phyloP scores from a whole-genome alignment of 2,329 filamentous ascomycete genomes.

The Alternaria metachromatica region DNA sequence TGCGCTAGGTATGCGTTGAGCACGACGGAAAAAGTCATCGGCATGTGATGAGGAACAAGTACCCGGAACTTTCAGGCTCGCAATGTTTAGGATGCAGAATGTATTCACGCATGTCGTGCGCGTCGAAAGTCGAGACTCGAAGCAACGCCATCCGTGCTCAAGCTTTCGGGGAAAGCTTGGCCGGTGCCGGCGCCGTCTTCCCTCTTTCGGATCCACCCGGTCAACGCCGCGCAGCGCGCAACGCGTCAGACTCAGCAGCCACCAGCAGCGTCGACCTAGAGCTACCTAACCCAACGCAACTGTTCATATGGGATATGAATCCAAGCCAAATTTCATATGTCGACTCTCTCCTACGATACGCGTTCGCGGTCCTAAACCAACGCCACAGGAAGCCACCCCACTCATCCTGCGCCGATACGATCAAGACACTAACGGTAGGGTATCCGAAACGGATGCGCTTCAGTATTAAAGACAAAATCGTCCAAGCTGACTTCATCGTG shows the following conservation, averaged over 20 bases:
- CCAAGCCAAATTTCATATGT: background rate
- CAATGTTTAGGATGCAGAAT: background rate
- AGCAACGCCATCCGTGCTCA: slow-evolving; percentile 6
- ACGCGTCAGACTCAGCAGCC: background rate
- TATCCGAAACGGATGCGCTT: slow-evolving; percentile 54
- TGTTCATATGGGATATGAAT: background rate
- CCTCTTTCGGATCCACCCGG: background rate
- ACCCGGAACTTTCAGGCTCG: background rate
- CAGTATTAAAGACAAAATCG: slow-evolving; percentile 55
- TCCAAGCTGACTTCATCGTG: slow-evolving; percentile 52
- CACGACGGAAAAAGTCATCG: background rate
- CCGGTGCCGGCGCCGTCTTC: slow-evolving; percentile 1
- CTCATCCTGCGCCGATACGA: background rate
- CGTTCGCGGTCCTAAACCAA: background rate
- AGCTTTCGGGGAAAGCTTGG: slow-evolving; percentile 21
- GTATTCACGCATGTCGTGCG: background rate
- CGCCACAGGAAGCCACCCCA: background rate
- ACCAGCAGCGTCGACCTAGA: background rate
- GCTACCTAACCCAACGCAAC: background rate
- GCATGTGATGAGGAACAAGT: background rate
- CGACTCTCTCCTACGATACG: background rate
- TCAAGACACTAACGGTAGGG: slow-evolving; percentile 10
- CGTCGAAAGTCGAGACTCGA: background rate
- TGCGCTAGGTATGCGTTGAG: background rate
- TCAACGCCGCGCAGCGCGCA: background rate